Conservation (phyloP, 2,329 filamentous ascomycete species). For the Epichloe hybrida region DNA sequence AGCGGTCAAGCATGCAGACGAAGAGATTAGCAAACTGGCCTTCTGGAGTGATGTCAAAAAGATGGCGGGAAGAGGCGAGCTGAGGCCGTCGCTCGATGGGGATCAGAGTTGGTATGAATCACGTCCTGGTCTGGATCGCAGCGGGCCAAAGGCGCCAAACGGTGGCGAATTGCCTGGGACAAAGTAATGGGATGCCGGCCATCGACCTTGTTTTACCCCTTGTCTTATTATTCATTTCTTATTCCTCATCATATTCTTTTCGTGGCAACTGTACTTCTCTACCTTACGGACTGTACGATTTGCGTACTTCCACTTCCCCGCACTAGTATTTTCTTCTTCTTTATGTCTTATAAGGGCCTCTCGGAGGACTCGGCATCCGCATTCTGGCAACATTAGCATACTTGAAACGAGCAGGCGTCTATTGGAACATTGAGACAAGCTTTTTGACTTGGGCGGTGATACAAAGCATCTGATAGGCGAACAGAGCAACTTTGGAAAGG, state of each 20-base stretch:
- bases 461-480: background rate
- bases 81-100: slow-evolving; percentile 28
- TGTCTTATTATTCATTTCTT: background rate
- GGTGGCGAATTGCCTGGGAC: slow-evolving; percentile 7
- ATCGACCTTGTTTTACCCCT: background rate
- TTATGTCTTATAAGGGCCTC: background rate
- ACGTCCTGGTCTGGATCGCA: slow-evolving; percentile 41
- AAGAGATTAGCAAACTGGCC: slow-evolving; percentile 67
- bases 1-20: slow-evolving; percentile 63
- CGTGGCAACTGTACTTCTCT: background rate
- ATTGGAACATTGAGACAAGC: background rate
- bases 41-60: slow-evolving; percentile 78
- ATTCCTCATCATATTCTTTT: background rate
- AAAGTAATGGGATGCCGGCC: background rate
- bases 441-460: background rate
- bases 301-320: background rate
- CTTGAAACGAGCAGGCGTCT: background rate
- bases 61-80: slow-evolving; percentile 43
- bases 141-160: slow-evolving; percentile 30
- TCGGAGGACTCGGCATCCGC: background rate
- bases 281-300: background rate
- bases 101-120: slow-evolving; percentile 22
- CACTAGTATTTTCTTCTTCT: background rate
- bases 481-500: background rate
- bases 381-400: background rate